Base-by-base conservation (phyloP, 306 rosid genomes). In the Vigna mungo region DNA sequence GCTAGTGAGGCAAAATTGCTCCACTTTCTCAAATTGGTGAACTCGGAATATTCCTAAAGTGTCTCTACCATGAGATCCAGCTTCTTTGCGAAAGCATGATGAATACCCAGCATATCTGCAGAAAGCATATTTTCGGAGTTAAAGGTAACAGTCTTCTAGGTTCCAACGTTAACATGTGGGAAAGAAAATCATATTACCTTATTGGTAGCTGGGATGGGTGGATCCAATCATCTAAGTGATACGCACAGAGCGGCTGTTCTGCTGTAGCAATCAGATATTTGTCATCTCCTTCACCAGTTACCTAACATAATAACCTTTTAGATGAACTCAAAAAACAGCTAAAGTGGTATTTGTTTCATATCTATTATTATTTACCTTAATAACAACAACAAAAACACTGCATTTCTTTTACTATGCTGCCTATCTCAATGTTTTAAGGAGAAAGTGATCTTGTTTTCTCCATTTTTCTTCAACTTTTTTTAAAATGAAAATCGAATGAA, bases 271-370 rank as follows among this genome's bases (percentile, higher is more conserved):
- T 96, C 84, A 96, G 85, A 86, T 92, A 96, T 74, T 96, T 96
- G 86, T 96, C 98, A 74, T 96, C 99, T 44, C 97, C 99, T 79
- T 96, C 99, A 43, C 99, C 99, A n/a, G 98, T 91, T 62, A 93
- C 97, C 98, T 93, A 66, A 27, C 56, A 81, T 49, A 77, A 54
- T 43, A 69, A 76, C 8, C 18, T 14, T 46, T 82, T 54, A 30
- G 61, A 80, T 64, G 70, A 61, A 32, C 27, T 54, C 78, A 51
- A 16, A 23, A 73, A 82, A 68, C 0, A 6, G 52, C 7, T 15
- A 61, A 16, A 49, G 71, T 56, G 44, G 44, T 10, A 9, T 59
- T 59, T 61, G 34, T 44, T 44, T 32, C 20, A 11, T 43, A 52
- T 15, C 5, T 18, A 18, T 53, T 43, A 27, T 71, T 39, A 67